Evolutionary conservation across 2,329 filamentous ascomycete genomes (phyloP).

Genomic region (Phaeosphaeria sp.): DNA sequence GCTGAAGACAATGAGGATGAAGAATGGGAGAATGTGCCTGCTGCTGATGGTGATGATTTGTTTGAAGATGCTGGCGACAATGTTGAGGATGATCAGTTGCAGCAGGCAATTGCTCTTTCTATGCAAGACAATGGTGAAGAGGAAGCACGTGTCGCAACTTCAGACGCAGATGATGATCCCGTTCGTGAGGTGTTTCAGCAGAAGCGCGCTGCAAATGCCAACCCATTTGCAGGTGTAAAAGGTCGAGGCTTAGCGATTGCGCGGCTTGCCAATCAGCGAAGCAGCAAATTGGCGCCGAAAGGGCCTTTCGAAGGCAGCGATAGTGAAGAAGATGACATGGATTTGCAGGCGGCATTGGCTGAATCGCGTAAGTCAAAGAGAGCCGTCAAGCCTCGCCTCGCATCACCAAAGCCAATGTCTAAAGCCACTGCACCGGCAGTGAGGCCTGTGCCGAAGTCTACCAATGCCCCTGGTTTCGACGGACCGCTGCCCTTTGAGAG

Average conservation of each 20-base stretch:
- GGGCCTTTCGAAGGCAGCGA: conserved; percentile 54
- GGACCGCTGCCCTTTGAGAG: conserved; percentile 91
- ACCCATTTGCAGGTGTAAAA: conserved; percentile 49
- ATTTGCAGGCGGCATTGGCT: conserved; percentile 77
- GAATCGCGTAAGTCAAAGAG: conserved; percentile 67
- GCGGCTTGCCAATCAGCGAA: conserved; percentile 75
- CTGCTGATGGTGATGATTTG: conserved; percentile 61
- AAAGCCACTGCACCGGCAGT: conserved; percentile 10
- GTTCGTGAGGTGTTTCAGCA: conserved; percentile 56
- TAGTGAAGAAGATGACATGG: conserved; percentile 76
- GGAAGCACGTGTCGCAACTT: conserved; percentile 57
- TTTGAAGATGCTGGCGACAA: conserved; percentile 58
- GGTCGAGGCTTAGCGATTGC: conserved; percentile 67
- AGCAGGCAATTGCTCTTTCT: conserved; percentile 83
- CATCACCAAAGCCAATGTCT: conserved; percentile 28
- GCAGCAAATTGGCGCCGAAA: conserved; percentile 58
- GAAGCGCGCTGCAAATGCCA: conserved; percentile 50
- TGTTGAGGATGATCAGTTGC: conserved; percentile 76
- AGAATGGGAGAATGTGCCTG: conserved; percentile 50
- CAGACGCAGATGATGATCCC: conserved; percentile 47
- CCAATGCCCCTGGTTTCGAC: conserved; percentile 67
- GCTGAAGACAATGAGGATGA: conserved; percentile 51
- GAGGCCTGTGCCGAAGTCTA: conserved; percentile 51
- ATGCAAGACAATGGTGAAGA: conserved; percentile 66
- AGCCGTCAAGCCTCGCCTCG: conserved; percentile 40